A percentile compares a stretch with the other conserved stretches of the same genome.
Evolutionary conservation across 176 grass and related monocot species (phyloP).

Genomic region (Phyllostachys edulis): DNA sequence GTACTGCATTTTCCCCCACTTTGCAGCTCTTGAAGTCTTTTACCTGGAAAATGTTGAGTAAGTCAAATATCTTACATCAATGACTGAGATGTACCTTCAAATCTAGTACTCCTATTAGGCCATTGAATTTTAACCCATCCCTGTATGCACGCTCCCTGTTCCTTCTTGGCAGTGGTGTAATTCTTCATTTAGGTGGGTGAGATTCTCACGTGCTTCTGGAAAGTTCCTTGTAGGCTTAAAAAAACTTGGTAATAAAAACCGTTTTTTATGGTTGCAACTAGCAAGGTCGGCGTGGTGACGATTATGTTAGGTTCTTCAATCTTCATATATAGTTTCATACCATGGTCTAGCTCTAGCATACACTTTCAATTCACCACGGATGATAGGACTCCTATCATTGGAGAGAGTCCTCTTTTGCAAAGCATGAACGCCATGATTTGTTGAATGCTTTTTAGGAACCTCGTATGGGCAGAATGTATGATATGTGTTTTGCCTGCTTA

Average conservation of each 20-base stretch:
- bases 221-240: constrained; percentile 14
- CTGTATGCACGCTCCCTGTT: background rate
- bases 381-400: background rate
- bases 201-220: constrained; percentile 37
- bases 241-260: background rate
- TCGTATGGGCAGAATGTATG: constrained; percentile 18
- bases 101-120: background rate
- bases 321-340: background rate
- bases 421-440: constrained; percentile 27
- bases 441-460: constrained; percentile 34
- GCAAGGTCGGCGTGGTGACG: background rate
- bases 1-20: background rate
- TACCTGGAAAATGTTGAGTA: background rate
- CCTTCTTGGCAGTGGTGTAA: background rate
- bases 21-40: background rate
- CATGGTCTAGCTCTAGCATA: background rate
- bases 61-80: background rate
- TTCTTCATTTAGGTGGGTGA: background rate
- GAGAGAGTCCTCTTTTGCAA: background rate
- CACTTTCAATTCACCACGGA: too few relatives aligned
- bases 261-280: background rate
- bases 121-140: background rate
- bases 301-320: background rate
- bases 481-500: background rate
- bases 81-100: background rate